Evolutionary conservation across 2,329 filamentous ascomycete genomes (phyloP), one percentile per base, ranked within the genome.

Genomic region (Dryadomyces quercus-mongolicae): DNA sequence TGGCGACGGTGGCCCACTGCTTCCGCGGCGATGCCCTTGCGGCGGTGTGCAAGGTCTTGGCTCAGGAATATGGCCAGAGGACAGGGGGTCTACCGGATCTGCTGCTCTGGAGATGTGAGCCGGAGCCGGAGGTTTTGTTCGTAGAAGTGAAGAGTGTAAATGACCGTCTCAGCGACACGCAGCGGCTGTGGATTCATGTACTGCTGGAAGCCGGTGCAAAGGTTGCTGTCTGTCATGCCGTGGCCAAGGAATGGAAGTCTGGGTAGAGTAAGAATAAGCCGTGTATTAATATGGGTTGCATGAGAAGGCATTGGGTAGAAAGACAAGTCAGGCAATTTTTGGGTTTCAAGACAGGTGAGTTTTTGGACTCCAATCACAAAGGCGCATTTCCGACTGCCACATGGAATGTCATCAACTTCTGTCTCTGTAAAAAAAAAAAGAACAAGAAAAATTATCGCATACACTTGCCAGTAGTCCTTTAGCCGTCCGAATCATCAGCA

Each of bases 121-220:
- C 62, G 4, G 59, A 63, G 56, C 66, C 61, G 48, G 56, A 58
- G 42, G 62, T 66, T 59, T 84, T 89, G 77, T 92, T 93, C 67
- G 77, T 77, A 5, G 85, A 88, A 68, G 86, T 90, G 55, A 90
- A 91, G 72, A 88, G 83, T 60, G 84, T 83, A 66, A 96, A 95
- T 68, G 93, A 98, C 74, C 82, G 90, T 43, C 73, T 98, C 63
- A 97, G 92, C 68, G 93, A 98, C 72, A 95, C 91, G 18, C 93
- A 98, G 71, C 75, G 93, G 61, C 76, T 98, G 60, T 98, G 93
- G 93, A 95, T 97, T 63, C 88, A 97, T 73, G 89, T 96, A 8
- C 75, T 98, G 53, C 85, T 84, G 8, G 84, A 85, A 1, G 90
- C 91, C 1, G 92, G 93, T 2, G 78, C 97, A 43, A 80, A 77